Conservation (phyloP, 495 filamentous ascomycete genomes). For the Lophium mytilinum region DNA sequence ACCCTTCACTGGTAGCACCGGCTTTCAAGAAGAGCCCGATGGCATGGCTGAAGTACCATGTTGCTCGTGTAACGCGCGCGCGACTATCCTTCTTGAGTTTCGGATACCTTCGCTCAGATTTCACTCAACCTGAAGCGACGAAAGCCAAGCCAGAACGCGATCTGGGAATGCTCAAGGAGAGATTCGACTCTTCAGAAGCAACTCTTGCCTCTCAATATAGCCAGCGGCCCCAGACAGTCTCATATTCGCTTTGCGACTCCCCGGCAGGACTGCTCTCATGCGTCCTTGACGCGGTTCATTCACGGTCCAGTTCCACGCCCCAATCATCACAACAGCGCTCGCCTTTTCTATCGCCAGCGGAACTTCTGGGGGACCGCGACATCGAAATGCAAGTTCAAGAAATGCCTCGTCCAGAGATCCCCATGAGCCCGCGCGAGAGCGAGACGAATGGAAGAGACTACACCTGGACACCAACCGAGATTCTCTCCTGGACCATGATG, state of each 20-base stretch:
- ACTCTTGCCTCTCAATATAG: slow-evolving; percentile 13
- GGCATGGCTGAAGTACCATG: slow-evolving; percentile 23
- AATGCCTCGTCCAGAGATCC: not conserved
- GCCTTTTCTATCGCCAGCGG: slow-evolving; percentile 18
- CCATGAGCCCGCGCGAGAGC: slow-evolving; percentile 11
- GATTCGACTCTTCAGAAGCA: not conserved
- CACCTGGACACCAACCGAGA: slow-evolving; percentile 30
- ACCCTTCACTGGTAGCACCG: slow-evolving; percentile 27
- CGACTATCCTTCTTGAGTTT: slow-evolving; percentile 24
- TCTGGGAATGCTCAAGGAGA: not conserved
- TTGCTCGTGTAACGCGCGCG: slow-evolving; percentile 24
- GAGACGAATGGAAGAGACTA: slow-evolving; percentile 13
- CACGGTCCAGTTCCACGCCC: slow-evolving; percentile 1
- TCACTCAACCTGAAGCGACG: not conserved
- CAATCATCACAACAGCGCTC: slow-evolving; percentile 7
- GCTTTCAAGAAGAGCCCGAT: slow-evolving; percentile 21
- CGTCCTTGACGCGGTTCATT: slow-evolving; percentile 30
- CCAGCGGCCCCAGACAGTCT: slow-evolving; percentile 30
- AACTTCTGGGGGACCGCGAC: slow-evolving; percentile 7
- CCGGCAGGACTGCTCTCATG: slow-evolving; percentile 30
- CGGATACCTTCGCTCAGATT: slow-evolving; percentile 27
- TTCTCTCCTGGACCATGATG: slow-evolving; percentile 37
- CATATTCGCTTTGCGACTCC: slow-evolving; percentile 35
- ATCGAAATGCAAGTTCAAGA: slow-evolving; percentile 1
- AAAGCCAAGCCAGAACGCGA: not conserved